Evolutionary conservation across 768 basidiomycete genomes (phyloP).

Genomic region (Rhizopogon vinicolor): DNA sequence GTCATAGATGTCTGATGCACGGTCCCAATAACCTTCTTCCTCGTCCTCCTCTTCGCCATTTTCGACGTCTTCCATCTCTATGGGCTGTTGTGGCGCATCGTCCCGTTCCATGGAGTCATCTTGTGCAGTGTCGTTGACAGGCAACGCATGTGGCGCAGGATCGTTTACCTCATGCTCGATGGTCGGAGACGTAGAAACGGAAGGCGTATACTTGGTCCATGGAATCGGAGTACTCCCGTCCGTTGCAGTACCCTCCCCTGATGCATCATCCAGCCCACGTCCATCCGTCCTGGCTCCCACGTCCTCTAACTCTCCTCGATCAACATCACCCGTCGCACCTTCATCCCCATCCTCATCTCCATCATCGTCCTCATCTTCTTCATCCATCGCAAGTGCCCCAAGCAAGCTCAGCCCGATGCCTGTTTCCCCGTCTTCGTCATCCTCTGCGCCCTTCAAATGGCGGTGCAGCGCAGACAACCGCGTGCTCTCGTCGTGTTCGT

Average conservation of each 20-base stretch:
- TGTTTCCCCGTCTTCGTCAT: conserved; percentile 51
- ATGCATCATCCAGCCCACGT: conserved; percentile 3
- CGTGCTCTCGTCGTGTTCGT: conserved; percentile 15
- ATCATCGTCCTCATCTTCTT: conserved; percentile 19
- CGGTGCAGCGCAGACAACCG: conserved; percentile 19
- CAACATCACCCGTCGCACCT: conserved; percentile 12
- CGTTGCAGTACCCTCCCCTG: not conserved
- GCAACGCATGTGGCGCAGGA: not conserved
- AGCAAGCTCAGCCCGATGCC: conserved; percentile 70
- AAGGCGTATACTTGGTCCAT: conserved; percentile 26
- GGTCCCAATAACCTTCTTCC: conserved; percentile 53
- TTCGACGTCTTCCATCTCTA: not conserved
- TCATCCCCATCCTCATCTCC: conserved; percentile 13
- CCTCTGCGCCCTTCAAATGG: conserved; percentile 13
- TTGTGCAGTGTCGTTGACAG: not conserved
- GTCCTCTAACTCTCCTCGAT: not conserved
- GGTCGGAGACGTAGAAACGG: conserved; percentile 11
- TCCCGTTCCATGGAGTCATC: not conserved
- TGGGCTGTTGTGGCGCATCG: not conserved
- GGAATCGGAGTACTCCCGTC: conserved; percentile 10
- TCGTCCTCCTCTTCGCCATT: conserved; percentile 12
- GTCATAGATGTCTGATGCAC: conserved; percentile 72
- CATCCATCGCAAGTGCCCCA: conserved; percentile 39
- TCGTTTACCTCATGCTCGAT: not conserved
- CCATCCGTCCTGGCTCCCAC: not conserved